Percentiles rank a stretch among this genome's conserved stretches.
These are phyloP conservation scores for Lactarius pseudohatsudake DNA, from an alignment of 768 basidiomycete species.

Conservation along the genomic window DNA sequence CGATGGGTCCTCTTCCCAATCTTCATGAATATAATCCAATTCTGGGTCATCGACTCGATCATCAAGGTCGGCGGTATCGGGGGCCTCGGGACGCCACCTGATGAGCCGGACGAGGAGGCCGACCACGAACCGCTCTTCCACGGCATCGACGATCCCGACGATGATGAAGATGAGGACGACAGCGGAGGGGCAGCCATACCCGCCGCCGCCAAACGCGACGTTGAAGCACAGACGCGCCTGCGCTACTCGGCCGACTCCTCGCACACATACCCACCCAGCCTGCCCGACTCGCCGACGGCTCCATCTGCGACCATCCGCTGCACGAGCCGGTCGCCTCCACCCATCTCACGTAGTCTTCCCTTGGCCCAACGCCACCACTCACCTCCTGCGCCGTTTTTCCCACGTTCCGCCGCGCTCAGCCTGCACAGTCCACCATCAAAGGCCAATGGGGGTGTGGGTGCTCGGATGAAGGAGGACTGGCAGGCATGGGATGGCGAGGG, in stretches of 20 bases:
- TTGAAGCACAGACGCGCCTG: slow-evolving; percentile 46
- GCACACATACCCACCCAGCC: slow-evolving; percentile 66
- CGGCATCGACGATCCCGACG: slow-evolving; percentile 46
- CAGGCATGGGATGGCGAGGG: slow-evolving; percentile 47
- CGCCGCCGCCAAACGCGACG: slow-evolving; percentile 34
- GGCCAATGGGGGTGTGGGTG: slow-evolving; percentile 9
- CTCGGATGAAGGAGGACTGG: slow-evolving; percentile 38
- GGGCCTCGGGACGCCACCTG: slow-evolving; percentile 42
- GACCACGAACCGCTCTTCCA: slow-evolving; percentile 62
- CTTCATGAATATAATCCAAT: slow-evolving; percentile 86
- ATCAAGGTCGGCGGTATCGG: slow-evolving; percentile 65
- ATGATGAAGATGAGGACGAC: slow-evolving; percentile 29
- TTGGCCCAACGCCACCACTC: slow-evolving; percentile 22
- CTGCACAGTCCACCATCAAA: slow-evolving; percentile 20
- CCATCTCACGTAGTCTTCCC: slow-evolving; percentile 10
- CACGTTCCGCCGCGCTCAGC: slow-evolving; percentile 29
- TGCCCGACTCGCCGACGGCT: slow-evolving; percentile 43
- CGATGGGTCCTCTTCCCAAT: slow-evolving; percentile 92
- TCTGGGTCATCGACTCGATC: slow-evolving; percentile 93
- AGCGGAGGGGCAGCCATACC: not conserved
- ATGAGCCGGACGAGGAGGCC: slow-evolving; percentile 40
- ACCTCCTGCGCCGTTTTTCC: slow-evolving; percentile 31
- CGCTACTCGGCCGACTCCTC: slow-evolving; percentile 37
- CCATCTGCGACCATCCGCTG: slow-evolving; percentile 38
- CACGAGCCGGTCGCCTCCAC: slow-evolving; percentile 31